Evolutionary conservation across 371 early-diverging fungal species (phyloP).

Genomic region (Vittaforma corneae): DNA sequence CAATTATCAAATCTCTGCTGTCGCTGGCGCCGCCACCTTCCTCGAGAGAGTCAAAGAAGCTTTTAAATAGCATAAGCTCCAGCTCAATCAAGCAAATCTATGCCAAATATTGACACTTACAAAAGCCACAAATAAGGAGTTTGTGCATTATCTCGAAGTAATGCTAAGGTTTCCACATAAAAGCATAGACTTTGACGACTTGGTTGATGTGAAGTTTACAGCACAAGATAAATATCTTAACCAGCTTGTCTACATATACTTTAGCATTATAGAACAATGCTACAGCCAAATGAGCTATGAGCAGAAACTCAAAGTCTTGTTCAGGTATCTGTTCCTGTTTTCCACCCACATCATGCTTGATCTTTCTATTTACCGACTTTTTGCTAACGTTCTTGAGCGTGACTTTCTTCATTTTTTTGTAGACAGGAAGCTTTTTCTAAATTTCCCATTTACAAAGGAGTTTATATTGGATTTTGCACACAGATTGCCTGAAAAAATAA

Average conservation of each 20-base stretch:
- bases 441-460: slow-evolving; percentile 23
- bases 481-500: neutral
- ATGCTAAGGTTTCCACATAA: slow-evolving; percentile 3
- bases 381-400: neutral
- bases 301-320: slow-evolving; percentile 12
- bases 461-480: slow-evolving; percentile 20
- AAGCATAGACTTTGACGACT: neutral
- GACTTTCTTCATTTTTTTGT: slow-evolving; percentile 21
- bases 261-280: neutral
- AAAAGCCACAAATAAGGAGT: slow-evolving; percentile 23
- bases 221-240: slow-evolving; percentile 18
- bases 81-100: neutral
- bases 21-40: neutral
- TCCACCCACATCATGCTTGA: neutral
- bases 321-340: slow-evolving; percentile 15
- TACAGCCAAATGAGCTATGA: neutral
- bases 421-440: neutral
- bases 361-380: slow-evolving; percentile 6
- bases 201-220: slow-evolving; percentile 8
- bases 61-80: neutral
- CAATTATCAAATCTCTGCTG: neutral
- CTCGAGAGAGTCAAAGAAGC: slow-evolving; percentile 9
- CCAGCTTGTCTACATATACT: slow-evolving; percentile 4
- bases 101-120: neutral
- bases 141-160: slow-evolving; percentile 11